These are phyloP conservation scores for Aeschynomene evenia DNA, from an alignment of 306 rosid genomes.

Conservation along the genomic window DNA sequence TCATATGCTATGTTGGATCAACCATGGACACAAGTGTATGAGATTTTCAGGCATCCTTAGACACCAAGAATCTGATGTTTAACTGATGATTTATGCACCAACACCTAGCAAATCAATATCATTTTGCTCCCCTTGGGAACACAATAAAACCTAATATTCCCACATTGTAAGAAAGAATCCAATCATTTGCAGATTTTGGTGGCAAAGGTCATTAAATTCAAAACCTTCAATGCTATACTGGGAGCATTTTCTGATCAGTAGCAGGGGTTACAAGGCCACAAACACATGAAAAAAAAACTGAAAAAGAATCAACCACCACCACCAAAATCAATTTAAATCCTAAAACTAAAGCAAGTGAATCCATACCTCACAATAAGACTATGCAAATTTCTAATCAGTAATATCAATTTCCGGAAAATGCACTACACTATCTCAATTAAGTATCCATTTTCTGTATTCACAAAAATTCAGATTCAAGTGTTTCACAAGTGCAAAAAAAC, in stretches of 20 bases:
- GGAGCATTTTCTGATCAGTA: not conserved
- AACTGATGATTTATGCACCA: not conserved
- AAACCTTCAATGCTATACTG: not conserved
- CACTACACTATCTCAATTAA: not conserved
- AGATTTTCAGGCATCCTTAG: not conserved
- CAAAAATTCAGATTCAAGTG: not conserved
- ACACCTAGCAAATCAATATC: not conserved
- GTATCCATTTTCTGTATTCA: not conserved
- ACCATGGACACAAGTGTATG: conserved; percentile 9
- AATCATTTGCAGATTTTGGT: not conserved
- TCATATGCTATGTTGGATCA: conserved; percentile 11
- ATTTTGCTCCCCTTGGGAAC: not conserved
- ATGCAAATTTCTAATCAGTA: not conserved
- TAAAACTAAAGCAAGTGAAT: not conserved
- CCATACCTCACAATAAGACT: not conserved
- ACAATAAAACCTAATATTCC: not conserved
- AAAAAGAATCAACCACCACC: not conserved
- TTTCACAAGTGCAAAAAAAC: not conserved
- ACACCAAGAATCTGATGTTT: not conserved
- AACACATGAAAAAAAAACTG: not conserved
- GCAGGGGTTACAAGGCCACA: not conserved
- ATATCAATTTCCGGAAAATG: not conserved
- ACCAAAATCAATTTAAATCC: not conserved
- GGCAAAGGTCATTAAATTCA: conserved; percentile 9
- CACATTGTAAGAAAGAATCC: not conserved